These are phyloP conservation scores for Irpex sp. DNA, from an alignment of 1,284 basidiomycete genomes.

Conservation along the genomic window DNA sequence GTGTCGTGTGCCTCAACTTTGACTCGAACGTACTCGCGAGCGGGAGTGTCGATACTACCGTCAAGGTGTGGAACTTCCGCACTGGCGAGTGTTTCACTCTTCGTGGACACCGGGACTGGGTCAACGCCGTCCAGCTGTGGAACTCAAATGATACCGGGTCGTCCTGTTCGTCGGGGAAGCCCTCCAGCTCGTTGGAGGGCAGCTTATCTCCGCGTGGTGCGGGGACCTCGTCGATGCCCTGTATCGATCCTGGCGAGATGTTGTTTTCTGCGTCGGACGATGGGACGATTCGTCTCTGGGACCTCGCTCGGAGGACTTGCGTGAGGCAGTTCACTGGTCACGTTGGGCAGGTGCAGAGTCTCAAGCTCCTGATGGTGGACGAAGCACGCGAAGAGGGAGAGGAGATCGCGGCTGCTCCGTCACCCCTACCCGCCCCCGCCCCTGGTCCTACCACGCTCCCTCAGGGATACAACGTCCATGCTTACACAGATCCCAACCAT, in stretches of 20 bases:
- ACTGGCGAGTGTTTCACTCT: constrained; percentile 92
- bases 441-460: not conserved
- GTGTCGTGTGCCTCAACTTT: constrained; percentile 90
- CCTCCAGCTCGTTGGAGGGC: constrained; percentile 32
- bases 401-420: not conserved
- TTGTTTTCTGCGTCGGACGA: constrained; percentile 97
- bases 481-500: constrained; percentile 2
- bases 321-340: constrained; percentile 88
- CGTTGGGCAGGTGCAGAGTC: constrained; percentile 92
- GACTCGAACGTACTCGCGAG: constrained; percentile 91
- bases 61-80: constrained; percentile 94
- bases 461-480: constrained; percentile 9
- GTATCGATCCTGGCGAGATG: constrained; percentile 83
- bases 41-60: constrained; percentile 86
- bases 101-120: constrained; percentile 94
- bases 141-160: constrained; percentile 56
- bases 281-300: constrained; percentile 92
- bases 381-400: constrained; percentile 17
- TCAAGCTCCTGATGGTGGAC: constrained; percentile 61
- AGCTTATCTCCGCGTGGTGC: constrained; percentile 1
- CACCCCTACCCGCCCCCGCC: not conserved
- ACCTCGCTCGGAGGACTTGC: constrained; percentile 79
- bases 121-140: constrained; percentile 95
- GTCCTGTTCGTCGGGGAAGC: constrained; percentile 31
- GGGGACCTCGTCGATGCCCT: constrained; percentile 29